Percentiles rank a stretch among this genome's conserved stretches.
These are phyloP conservation scores for Aspergillus aculeatinus DNA, from an alignment of 2,329 filamentous ascomycete genomes.

Conservation along the genomic window DNA sequence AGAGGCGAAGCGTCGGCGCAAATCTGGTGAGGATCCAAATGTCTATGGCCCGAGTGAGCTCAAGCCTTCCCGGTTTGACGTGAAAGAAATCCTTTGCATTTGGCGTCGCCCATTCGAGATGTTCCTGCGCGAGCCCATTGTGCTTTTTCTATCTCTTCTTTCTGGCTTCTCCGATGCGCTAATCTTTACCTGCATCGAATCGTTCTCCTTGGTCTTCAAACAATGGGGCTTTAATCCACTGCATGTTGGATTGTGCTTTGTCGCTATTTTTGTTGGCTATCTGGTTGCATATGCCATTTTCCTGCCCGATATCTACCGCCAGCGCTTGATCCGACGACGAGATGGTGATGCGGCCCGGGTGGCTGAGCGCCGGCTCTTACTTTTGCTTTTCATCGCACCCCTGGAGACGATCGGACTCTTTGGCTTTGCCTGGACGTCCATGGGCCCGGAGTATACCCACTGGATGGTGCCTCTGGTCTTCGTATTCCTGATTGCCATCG, in stretches of 20 bases:
- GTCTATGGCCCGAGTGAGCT: constrained; percentile 66
- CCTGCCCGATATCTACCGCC: constrained; percentile 50
- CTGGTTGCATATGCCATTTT: constrained; percentile 55
- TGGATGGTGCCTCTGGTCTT: constrained; percentile 71
- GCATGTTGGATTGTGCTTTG: constrained; percentile 24
- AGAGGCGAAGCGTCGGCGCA: constrained; percentile 57
- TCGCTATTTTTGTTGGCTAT: constrained; percentile 53
- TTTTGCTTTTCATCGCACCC: constrained; percentile 62
- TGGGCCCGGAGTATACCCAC: constrained; percentile 61
- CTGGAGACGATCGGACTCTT: constrained; percentile 66
- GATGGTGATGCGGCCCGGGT: constrained; percentile 52
- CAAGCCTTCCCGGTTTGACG: constrained; percentile 48
- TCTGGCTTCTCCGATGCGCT: constrained; percentile 72
- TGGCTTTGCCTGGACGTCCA: constrained; percentile 67
- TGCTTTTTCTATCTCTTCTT: constrained; percentile 67
- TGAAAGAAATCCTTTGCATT: constrained; percentile 39
- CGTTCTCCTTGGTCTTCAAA: constrained; percentile 60
- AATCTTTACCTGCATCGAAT: constrained; percentile 76
- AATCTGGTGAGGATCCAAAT: constrained; percentile 54
- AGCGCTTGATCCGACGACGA: constrained; percentile 37
- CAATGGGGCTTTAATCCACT: constrained; percentile 24
- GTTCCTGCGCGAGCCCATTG: constrained; percentile 73
- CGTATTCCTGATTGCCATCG: constrained; percentile 65
- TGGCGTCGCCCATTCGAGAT: constrained; percentile 69
- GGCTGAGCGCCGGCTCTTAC: constrained; percentile 65